A percentile compares a stretch with the other conserved stretches of the same genome.
These are phyloP conservation scores for Manihot esculenta DNA, from an alignment of 441 rosid genomes.

Conservation along the genomic window DNA sequence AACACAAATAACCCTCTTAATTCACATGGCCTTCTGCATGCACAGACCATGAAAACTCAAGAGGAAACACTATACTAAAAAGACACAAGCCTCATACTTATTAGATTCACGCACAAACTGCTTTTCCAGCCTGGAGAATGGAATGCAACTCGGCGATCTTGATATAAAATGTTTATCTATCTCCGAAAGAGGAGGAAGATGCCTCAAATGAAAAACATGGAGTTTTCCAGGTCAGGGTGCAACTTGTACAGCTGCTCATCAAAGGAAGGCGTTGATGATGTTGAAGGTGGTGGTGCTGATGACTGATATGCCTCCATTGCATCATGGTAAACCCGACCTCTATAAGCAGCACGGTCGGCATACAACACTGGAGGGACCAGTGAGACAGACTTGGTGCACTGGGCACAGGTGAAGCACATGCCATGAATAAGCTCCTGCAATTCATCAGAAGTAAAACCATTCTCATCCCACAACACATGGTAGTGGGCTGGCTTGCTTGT, in stretches of 20 bases:
- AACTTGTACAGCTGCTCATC: slow-evolving; percentile 49
- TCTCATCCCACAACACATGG: slow-evolving; percentile 60
- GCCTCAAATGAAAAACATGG: slow-evolving; percentile 67
- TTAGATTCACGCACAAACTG: slow-evolving; percentile 68
- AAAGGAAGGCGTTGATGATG: slow-evolving; percentile 31
- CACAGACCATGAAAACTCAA: background rate
- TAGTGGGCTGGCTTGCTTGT: slow-evolving; percentile 83
- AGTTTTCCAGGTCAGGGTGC: slow-evolving; percentile 58
- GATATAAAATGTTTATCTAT: background rate
- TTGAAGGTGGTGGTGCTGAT: too few relatives aligned
- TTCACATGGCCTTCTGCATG: background rate
- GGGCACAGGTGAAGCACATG: slow-evolving; percentile 74
- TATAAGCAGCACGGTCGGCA: slow-evolving; percentile 65
- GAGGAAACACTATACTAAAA: background rate
- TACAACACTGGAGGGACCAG: slow-evolving; percentile 70
- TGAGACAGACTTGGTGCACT: slow-evolving; percentile 77
- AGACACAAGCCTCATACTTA: background rate
- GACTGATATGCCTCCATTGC: slow-evolving; percentile 43
- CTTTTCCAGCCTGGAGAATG: slow-evolving; percentile 21
- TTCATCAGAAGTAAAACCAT: slow-evolving; percentile 46
- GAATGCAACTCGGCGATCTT: background rate
- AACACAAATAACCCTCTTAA: background rate
- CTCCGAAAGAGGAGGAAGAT: background rate
- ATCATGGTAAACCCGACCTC: slow-evolving; percentile 65
- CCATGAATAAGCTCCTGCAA: slow-evolving; percentile 59